These are phyloP conservation scores for Isabelozyma pseudorhagii DNA, from an alignment of 805 yeast species.

Conservation along the genomic window DNA sequence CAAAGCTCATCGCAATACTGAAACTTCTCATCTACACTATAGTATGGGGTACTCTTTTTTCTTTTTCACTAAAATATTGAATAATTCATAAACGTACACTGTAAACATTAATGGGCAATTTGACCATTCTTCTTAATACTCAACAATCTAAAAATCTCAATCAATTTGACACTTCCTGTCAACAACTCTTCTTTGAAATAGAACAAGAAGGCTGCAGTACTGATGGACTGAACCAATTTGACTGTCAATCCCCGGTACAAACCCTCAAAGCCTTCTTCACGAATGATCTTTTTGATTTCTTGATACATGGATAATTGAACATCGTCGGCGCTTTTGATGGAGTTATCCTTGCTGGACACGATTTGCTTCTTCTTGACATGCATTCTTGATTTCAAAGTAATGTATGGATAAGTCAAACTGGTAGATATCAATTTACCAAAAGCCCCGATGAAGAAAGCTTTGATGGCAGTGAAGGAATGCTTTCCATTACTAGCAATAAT, in stretches of 20 bases:
- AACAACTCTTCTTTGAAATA: constrained; percentile 87
- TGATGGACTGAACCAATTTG: constrained; percentile 77
- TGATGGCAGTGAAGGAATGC: constrained; percentile 55
- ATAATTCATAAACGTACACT: neutral
- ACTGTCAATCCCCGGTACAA: constrained; percentile 80
- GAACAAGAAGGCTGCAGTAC: constrained; percentile 87
- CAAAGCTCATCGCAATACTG: no score
- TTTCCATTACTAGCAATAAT: constrained; percentile 54
- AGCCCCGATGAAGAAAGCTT: constrained; percentile 87
- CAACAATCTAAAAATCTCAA: constrained; percentile 38
- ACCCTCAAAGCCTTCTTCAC: constrained; percentile 70
- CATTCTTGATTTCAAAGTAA: constrained; percentile 85
- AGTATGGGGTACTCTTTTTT: no score
- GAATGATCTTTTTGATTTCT: constrained; percentile 56
- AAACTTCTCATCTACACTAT: no score
- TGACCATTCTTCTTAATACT: constrained; percentile 13
- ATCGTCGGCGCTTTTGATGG: constrained; percentile 12
- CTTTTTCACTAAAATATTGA: no score
- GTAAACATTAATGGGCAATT: neutral
- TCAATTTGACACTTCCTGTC: constrained; percentile 50
- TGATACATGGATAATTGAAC: constrained; percentile 39
- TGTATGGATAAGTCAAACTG: constrained; percentile 83
- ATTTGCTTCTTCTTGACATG: constrained; percentile 54
- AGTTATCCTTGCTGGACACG: constrained; percentile 5
- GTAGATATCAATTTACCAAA: constrained; percentile 90